These are phyloP conservation scores for Pulicaria dysenterica DNA, from an alignment of 129 eudicot genomes.

Conservation along the genomic window DNA sequence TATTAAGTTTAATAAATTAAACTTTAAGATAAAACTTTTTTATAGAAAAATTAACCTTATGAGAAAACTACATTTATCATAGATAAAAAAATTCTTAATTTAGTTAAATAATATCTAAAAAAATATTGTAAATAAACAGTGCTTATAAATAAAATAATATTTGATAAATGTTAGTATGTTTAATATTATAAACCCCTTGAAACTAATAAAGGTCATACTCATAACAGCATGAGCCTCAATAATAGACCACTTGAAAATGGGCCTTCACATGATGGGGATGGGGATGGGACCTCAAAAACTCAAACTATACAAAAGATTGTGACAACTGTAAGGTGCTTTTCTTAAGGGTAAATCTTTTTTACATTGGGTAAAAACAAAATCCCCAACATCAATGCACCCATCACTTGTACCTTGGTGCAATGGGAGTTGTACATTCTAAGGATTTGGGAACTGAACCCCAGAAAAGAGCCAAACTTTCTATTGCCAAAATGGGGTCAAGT, in stretches of 20 bases:
- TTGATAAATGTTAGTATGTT: too few relatives aligned
- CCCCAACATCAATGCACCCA: not conserved
- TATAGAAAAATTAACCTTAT: too few relatives aligned
- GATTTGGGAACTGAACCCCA: not conserved
- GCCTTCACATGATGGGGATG: slow-evolving; percentile 18
- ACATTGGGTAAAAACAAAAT: not conserved
- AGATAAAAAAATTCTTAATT: too few relatives aligned
- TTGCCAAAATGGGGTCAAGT: slow-evolving; percentile 11
- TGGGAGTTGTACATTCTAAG: not conserved
- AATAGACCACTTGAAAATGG: slow-evolving; percentile 2
- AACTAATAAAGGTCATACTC: too few relatives aligned
- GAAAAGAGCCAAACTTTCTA: not conserved
- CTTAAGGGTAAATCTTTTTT: not conserved
- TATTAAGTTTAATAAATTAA: too few relatives aligned
- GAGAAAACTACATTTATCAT: too few relatives aligned
- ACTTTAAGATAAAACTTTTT: too few relatives aligned
- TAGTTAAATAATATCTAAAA: too few relatives aligned
- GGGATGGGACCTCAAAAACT: not conserved
- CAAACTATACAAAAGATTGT: not conserved
- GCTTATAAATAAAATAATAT: too few relatives aligned
- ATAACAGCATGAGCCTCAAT: too few relatives aligned
- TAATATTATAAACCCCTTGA: too few relatives aligned
- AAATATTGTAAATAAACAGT: too few relatives aligned
- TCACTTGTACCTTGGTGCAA: slow-evolving; percentile 9
- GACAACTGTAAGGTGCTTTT: slow-evolving; percentile 20